phyloP scores from a whole-genome alignment of 208 protist species.

The Acanthamoeba rhysodes region DNA sequence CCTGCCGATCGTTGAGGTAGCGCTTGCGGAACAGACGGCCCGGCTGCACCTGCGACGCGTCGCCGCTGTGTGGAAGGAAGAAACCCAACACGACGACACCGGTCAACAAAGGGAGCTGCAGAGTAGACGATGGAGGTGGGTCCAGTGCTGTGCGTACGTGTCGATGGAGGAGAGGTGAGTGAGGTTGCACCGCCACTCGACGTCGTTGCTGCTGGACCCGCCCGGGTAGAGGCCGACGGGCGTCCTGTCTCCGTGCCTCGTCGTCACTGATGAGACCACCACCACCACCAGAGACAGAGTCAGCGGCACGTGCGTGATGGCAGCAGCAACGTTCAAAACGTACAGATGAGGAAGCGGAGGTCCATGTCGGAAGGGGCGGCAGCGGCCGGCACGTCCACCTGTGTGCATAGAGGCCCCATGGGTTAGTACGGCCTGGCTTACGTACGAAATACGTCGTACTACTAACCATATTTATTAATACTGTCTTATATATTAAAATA shows the following conservation, averaged over 20 bases:
- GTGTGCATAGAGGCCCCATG: not conserved
- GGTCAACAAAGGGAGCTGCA: no score
- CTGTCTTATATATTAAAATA: no score
- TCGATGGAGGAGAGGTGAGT: not conserved
- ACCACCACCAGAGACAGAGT: not conserved
- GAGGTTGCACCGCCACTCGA: conserved; percentile 27
- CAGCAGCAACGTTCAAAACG: not conserved
- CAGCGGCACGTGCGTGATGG: no score
- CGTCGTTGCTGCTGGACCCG: conserved; percentile 15
- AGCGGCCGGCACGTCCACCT: conserved; percentile 21
- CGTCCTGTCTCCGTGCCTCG: conserved; percentile 20
- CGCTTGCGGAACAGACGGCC: conserved; percentile 10
- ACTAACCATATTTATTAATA: no score
- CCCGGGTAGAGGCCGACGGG: conserved; percentile 2
- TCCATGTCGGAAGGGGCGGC: not conserved
- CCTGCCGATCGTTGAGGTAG: not conserved
- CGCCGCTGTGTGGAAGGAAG: not conserved
- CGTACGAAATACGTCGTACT: no score
- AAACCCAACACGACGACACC: not conserved
- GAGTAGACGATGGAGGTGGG: no score
- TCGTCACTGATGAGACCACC: conserved; percentile 8
- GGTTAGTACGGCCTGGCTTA: no score
- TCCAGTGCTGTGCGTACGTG: not conserved
- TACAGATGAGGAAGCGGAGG: conserved; percentile 14
- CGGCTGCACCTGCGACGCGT: not conserved